Percentiles rank a stretch among this genome's conserved stretches.
These are phyloP conservation scores for Verbascum thapsus DNA, from an alignment of 257 asterid species.

Conservation along the genomic window DNA sequence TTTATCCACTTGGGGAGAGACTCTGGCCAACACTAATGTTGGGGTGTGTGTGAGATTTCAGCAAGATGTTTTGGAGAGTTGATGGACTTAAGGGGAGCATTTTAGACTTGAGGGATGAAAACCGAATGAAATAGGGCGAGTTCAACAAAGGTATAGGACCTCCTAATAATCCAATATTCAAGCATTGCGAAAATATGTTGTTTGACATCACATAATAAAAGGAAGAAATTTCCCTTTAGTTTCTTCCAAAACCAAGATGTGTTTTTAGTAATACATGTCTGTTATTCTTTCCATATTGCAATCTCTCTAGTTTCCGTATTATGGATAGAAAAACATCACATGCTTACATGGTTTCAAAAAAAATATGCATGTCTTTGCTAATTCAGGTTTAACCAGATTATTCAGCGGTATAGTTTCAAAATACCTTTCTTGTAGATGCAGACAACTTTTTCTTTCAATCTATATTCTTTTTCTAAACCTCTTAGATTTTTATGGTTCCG, in stretches of 20 bases:
- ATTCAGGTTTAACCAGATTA: background rate
- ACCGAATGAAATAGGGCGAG: too few relatives aligned
- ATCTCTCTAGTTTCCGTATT: background rate
- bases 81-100: too few relatives aligned
- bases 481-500: background rate
- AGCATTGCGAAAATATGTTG: background rate
- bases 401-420: background rate
- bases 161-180: background rate
- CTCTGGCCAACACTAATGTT: too few relatives aligned
- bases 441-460: background rate
- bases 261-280: background rate
- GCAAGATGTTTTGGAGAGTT: too few relatives aligned
- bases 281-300: background rate
- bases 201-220: background rate
- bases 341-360: constrained; percentile 1
- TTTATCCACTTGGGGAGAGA: too few relatives aligned
- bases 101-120: too few relatives aligned
- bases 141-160: too few relatives aligned
- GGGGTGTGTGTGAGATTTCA: too few relatives aligned
- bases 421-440: background rate
- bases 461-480: background rate
- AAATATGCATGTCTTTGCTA: background rate
- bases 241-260: background rate
- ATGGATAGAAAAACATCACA: background rate
- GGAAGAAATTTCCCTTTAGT: background rate